Percentiles rank a stretch among this genome's conserved stretches.
Conservation (phyloP, 495 filamentous ascomycete species). For the Aspergillus homomorphus region DNA sequence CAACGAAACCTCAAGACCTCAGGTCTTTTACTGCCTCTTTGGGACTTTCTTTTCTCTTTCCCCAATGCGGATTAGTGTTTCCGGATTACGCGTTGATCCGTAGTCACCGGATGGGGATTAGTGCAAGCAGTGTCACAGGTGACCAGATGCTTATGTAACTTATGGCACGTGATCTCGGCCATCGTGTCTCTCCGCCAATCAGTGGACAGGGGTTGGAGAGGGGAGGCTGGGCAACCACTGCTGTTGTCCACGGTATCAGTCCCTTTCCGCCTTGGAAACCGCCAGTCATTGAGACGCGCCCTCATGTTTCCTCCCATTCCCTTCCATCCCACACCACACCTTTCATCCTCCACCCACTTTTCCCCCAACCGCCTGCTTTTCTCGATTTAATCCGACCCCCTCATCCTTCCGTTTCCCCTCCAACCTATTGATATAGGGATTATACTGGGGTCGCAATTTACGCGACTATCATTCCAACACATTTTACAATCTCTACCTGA, state of each 20-base stretch:
- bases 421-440: constrained; percentile 11
- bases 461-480: constrained; percentile 1
- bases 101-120: constrained; percentile 15
- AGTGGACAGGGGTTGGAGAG: not conserved
- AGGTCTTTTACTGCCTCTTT: constrained; percentile 2
- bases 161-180: constrained; percentile 24
- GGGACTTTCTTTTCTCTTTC: constrained; percentile 34
- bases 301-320: constrained; percentile 12
- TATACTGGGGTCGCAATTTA: constrained; percentile 8
- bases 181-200: constrained; percentile 10
- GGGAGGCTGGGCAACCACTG: constrained; percentile 15
- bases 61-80: constrained; percentile 23
- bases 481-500: not conserved
- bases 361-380: constrained; percentile 1
- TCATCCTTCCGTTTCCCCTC: constrained; percentile 13
- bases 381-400: constrained; percentile 8
- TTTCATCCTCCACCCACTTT: not conserved
- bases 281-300: constrained; percentile 7
- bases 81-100: constrained; percentile 25
- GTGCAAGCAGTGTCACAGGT: not conserved
- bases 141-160: not conserved
- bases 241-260: not conserved
- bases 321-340: constrained; percentile 1
- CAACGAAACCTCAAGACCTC: not conserved
- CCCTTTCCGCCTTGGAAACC: not conserved